Conservation (phyloP, 169 alveolate genomes). For the Eimeria necatrix region DNA sequence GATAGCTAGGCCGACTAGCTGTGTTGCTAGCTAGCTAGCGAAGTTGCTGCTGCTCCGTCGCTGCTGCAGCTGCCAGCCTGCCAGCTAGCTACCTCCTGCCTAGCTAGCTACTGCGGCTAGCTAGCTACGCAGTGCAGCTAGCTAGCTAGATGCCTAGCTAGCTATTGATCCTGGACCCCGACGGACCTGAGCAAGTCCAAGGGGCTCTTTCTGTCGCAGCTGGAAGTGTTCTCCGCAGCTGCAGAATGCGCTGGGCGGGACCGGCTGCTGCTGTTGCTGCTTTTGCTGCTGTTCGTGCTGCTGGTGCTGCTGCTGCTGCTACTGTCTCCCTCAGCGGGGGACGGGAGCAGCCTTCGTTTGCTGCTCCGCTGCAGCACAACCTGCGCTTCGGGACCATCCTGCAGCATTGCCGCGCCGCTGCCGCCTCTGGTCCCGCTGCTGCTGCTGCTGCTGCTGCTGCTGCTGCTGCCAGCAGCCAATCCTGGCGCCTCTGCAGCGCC, state of each 20-base stretch:
- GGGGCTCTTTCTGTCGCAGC: background rate
- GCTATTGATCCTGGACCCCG: background rate
- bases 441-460: background rate
- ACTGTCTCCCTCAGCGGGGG: background rate
- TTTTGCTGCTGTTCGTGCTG: background rate
- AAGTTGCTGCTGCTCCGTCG: background rate
- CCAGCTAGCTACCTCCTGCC: background rate
- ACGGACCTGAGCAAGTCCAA: background rate
- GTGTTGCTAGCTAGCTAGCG: background rate
- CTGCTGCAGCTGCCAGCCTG: background rate
- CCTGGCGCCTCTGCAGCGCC: too few relatives aligned
- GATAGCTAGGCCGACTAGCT: background rate
- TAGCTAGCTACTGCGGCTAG: background rate
- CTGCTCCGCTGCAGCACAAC: background rate
- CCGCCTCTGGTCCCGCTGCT: background rate
- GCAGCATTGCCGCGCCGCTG: background rate
- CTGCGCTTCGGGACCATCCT: background rate
- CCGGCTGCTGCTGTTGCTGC: background rate
- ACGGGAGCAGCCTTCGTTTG: background rate
- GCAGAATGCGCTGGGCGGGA: background rate
- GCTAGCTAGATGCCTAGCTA: background rate
- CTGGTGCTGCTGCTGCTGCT: slow-evolving; percentile 7
- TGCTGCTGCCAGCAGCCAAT: background rate
- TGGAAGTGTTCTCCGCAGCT: background rate
- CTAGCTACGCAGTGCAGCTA: background rate